Evolutionary conservation across 2,329 filamentous ascomycete species (phyloP).

Genomic region (Trichoderma sp.): DNA sequence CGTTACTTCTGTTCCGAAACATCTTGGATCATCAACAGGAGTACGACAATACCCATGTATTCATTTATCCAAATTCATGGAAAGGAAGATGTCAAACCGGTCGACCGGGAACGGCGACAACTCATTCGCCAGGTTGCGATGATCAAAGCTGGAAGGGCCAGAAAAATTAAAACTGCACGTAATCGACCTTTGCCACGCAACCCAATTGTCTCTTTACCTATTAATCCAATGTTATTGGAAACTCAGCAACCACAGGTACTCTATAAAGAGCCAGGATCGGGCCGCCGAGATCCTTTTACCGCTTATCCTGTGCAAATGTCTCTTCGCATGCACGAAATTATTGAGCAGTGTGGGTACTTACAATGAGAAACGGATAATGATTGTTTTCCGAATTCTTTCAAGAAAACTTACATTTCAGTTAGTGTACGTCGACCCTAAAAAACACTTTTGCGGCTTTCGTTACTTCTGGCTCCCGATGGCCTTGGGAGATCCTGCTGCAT

Average conservation of each 20-base stretch:
- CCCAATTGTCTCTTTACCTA: not conserved
- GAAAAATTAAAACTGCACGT: not conserved
- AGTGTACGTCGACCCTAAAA: not conserved
- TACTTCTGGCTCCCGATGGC: not conserved
- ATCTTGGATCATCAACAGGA: not conserved
- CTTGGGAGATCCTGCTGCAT: not conserved
- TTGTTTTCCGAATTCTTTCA: not conserved
- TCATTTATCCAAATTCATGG: not conserved
- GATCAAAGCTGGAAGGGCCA: not conserved
- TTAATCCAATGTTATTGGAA: not conserved
- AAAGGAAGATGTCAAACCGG: not conserved
- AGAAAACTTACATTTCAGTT: not conserved
- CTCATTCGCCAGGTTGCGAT: not conserved
- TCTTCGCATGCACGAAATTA: not conserved
- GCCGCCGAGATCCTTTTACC: not conserved
- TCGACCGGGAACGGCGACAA: not conserved
- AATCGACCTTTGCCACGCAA: not conserved
- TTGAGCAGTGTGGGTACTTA: not conserved
- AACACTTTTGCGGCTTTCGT: not conserved
- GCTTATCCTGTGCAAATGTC: not conserved
- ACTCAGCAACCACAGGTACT: not conserved
- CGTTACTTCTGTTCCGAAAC: not conserved
- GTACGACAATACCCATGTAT: not conserved
- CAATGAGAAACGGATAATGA: not conserved
- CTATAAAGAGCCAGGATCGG: not conserved